These are phyloP conservation scores for Cercospora sp. DNA, from an alignment of 2,329 filamentous ascomycete species.

Conservation along the genomic window DNA sequence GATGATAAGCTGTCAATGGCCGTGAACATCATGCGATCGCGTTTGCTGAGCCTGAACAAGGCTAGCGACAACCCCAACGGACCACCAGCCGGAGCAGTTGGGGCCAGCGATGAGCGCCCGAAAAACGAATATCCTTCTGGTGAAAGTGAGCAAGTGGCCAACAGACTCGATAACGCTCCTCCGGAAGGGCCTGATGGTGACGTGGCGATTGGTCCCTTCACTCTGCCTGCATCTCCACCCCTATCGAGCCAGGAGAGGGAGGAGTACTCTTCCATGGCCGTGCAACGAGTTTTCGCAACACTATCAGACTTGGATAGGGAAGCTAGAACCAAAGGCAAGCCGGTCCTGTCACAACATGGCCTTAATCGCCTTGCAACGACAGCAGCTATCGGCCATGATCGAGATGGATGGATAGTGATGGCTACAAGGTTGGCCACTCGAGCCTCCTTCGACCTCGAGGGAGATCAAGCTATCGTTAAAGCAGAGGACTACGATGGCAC, in stretches of 20 bases:
- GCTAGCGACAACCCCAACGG: not conserved
- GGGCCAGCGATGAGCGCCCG: not conserved
- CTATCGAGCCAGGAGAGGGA: constrained; percentile 70
- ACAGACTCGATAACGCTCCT: constrained; percentile 72
- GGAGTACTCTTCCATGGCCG: constrained; percentile 72
- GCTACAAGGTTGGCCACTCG: constrained; percentile 83
- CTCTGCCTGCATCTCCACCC: constrained; percentile 72
- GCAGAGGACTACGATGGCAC: constrained; percentile 39
- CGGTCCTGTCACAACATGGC: constrained; percentile 56
- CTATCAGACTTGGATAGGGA: constrained; percentile 72
- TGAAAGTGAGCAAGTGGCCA: constrained; percentile 73
- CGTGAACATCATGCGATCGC: constrained; percentile 59
- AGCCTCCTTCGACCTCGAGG: constrained; percentile 69
- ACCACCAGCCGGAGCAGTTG: not conserved
- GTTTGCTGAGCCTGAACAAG: constrained; percentile 45
- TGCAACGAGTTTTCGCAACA: constrained; percentile 76
- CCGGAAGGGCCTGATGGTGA: constrained; percentile 43
- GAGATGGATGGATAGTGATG: constrained; percentile 88
- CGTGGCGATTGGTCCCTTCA: constrained; percentile 71
- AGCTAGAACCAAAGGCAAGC: constrained; percentile 55
- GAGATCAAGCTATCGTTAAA: constrained; percentile 33
- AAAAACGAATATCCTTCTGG: constrained; percentile 50
- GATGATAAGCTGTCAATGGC: constrained; percentile 68
- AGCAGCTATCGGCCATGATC: constrained; percentile 67
- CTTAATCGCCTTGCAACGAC: constrained; percentile 77